Base-by-base conservation (phyloP, 352 stramenopile species). In the Globisporangium canariense region DNA sequence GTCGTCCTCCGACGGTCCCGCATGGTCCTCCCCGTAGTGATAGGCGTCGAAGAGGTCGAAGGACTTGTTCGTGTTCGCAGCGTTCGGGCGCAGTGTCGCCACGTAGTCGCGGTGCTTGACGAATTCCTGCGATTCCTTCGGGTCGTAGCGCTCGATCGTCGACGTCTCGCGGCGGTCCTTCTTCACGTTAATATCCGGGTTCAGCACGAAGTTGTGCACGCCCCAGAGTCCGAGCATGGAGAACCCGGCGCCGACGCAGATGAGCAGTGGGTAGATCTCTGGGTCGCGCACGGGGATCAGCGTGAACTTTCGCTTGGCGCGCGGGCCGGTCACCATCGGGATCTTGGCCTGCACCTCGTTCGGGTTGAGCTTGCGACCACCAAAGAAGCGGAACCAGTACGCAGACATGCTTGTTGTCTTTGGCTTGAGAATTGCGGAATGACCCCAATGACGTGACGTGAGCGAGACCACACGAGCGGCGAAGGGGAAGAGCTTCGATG, bases 321-420 rank as follows among this genome's bases (percentile, higher is more conserved):
- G 46, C 22, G 68, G 51, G 3, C 58, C 25, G 8, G 43, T 58
- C n/a, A 79, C 20, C 71, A 79, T 81, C 30, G 71, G 71, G 41
- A 81, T 64, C 67, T 77, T 81, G 25, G 69, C 68, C 40, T 79
- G 66, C n/a, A 79, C 62, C 22, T 79, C 69, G 9, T 67, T 75
- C 28, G 66, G 45, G 64, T 70, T 68, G 52, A 76, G 55, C 36
- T 62, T 28, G 3, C 54, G 40, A 18, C 14, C 58, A 52, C 66
- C 53, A 4, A 67, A 34, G 54, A 67, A 67, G 34, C 54, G 53
- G 25, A 67, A 22, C 65, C 65, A 66, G 38, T 56, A 63, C 54
- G 53, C 40, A 28, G 25, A 28, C 60, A 60, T 66, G 16, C 5
- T 65, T 60, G 20, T 49, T 74, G 32, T 45, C 52, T 51, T 18